These are phyloP conservation scores for Hypoxylon fuscum DNA, from an alignment of 495 filamentous ascomycete species.

Conservation along the genomic window DNA sequence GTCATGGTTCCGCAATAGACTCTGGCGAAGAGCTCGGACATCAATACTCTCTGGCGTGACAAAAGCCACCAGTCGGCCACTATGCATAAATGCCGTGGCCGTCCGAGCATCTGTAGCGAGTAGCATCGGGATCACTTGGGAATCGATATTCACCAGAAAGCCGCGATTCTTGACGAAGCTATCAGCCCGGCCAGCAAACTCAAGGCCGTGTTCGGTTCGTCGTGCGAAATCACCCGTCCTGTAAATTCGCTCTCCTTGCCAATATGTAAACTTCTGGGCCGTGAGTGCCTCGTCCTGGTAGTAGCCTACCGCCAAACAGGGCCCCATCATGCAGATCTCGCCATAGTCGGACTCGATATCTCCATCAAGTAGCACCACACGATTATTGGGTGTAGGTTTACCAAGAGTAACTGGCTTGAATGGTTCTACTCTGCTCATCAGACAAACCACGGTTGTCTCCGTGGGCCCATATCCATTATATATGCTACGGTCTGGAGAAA, in stretches of 20 bases:
- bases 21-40: neutral
- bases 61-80: slow-evolving; percentile 26
- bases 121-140: slow-evolving; percentile 12
- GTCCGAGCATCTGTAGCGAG: neutral
- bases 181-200: slow-evolving; percentile 32
- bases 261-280: slow-evolving; percentile 30
- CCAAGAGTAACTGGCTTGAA: slow-evolving; percentile 12
- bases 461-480: slow-evolving; percentile 45
- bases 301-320: slow-evolving; percentile 35
- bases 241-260: slow-evolving; percentile 33
- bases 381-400: neutral
- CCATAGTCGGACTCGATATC: slow-evolving; percentile 29
- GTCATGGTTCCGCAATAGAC: neutral
- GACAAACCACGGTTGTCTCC: slow-evolving; percentile 35
- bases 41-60: slow-evolving; percentile 26
- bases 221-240: slow-evolving; percentile 33
- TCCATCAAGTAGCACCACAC: slow-evolving; percentile 7
- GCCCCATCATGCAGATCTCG: slow-evolving; percentile 39
- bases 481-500: slow-evolving; percentile 19
- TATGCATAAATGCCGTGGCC: slow-evolving; percentile 29
- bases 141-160: slow-evolving; percentile 36
- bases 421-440: slow-evolving; percentile 23
- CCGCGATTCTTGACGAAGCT: slow-evolving; percentile 42
- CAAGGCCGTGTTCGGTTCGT: slow-evolving; percentile 16
- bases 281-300: slow-evolving; percentile 31